A percentile compares a stretch with the other conserved stretches of the same genome.
phyloP scores from a whole-genome alignment of 2,329 filamentous ascomycete species.

The Exophiala lecanii-corni region DNA sequence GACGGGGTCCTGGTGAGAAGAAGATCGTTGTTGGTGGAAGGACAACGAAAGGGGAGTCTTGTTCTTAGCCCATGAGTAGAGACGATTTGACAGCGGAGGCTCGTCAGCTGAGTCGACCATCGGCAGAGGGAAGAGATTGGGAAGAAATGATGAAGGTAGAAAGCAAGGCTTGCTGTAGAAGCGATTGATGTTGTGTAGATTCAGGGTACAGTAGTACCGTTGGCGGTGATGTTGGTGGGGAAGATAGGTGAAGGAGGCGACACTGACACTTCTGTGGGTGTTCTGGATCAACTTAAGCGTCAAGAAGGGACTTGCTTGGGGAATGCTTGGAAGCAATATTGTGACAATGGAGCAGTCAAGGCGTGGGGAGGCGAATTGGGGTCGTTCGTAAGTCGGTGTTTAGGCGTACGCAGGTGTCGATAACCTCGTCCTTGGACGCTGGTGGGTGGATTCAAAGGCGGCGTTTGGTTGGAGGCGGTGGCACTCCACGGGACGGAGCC shows the following conservation, averaged over 20 bases:
- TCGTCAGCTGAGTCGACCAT: constrained; percentile 54
- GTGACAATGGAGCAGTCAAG: no score
- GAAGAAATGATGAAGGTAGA: constrained; percentile 16
- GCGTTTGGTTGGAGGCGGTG: no score
- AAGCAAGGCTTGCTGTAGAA: constrained; percentile 24
- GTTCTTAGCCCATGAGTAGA: constrained; percentile 44
- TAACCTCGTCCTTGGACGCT: no score
- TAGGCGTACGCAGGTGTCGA: no score
- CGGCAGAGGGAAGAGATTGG: constrained; percentile 29
- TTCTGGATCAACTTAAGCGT: background rate
- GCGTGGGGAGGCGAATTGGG: no score
- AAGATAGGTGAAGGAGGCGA: constrained; percentile 5
- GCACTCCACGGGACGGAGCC: no score
- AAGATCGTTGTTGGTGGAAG: constrained; percentile 16
- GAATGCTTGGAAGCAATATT: background rate
- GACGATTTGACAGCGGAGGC: constrained; percentile 44
- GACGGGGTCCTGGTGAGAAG: constrained; percentile 7
- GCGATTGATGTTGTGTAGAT: constrained; percentile 8
- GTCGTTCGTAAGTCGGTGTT: no score
- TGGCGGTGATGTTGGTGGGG: constrained; percentile 5
- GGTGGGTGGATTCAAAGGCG: no score
- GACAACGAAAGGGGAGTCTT: constrained; percentile 38
- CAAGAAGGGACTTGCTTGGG: background rate
- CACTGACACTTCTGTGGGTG: constrained; percentile 2
- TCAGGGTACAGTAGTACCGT: no score